Evolutionary conservation across 331 rosid genomes (phyloP).

Genomic region (Acacia concinna): DNA sequence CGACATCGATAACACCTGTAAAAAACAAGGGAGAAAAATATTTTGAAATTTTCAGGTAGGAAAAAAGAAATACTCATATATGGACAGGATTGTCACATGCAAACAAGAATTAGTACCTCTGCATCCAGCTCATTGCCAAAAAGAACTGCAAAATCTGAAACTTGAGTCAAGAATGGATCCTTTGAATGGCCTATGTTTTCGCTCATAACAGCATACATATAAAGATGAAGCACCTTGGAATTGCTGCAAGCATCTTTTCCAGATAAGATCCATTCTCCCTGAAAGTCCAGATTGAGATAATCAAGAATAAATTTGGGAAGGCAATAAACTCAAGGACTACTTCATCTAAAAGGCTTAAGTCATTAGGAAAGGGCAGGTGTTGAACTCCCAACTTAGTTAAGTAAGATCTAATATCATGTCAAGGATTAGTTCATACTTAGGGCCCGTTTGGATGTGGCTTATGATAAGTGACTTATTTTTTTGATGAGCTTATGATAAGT

Average conservation of each 20-base stretch:
- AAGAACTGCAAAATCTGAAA: conserved; percentile 85
- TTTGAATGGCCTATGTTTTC: conserved; percentile 75
- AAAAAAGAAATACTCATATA: neutral
- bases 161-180: conserved; percentile 94
- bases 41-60: neutral
- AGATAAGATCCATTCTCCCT: conserved; percentile 98
- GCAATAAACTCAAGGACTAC: conserved; percentile 1
- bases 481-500: no score
- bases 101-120: conserved; percentile 67
- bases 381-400: neutral
- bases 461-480: no score
- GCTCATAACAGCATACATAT: conserved; percentile 69
- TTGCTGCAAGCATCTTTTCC: conserved; percentile 70
- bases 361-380: neutral
- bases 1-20: conserved; percentile 99
- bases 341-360: neutral
- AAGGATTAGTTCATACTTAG: neutral
- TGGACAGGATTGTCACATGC: conserved; percentile 1
- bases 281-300: conserved; percentile 38
- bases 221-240: conserved; percentile 60
- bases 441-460: no score
- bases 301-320: conserved; percentile 18
- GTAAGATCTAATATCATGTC: neutral
- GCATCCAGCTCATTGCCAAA: conserved; percentile 99
- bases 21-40: conserved; percentile 20